Percentiles rank a stretch among this genome's conserved stretches.
phyloP scores from a whole-genome alignment of 139 green algal genomes.

The Asterochloris erici region DNA sequence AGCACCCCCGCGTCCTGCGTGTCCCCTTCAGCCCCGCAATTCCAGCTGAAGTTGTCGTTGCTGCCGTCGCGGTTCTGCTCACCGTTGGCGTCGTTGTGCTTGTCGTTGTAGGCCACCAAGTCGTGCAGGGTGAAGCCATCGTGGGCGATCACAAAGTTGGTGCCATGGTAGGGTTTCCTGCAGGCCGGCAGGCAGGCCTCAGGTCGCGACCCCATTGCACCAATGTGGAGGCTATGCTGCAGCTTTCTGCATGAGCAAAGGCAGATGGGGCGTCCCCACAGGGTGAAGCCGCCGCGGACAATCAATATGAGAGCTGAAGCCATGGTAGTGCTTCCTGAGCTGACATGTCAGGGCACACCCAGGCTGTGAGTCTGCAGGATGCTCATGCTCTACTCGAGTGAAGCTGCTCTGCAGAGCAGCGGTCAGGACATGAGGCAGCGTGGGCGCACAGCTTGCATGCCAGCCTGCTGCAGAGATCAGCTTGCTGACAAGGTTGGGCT shows the following conservation, averaged over 20 bases:
- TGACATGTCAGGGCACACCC: too few species aligned
- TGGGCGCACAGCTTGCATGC: too few species aligned
- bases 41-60: slow-evolving; percentile 99
- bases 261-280: background rate
- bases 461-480: too few species aligned
- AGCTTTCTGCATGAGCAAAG: too few species aligned
- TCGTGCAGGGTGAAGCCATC: slow-evolving; percentile 95
- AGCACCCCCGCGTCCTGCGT: slow-evolving; percentile 64
- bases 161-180: slow-evolving; percentile 83
- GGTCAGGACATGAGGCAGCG: too few species aligned
- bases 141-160: slow-evolving; percentile 97
- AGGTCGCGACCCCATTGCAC: background rate
- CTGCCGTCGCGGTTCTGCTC: slow-evolving; percentile 76
- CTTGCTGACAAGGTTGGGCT: too few species aligned
- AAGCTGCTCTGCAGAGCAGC: too few species aligned
- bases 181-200: background rate
- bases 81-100: slow-evolving; percentile 87
- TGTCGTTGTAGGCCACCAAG: slow-evolving; percentile 81
- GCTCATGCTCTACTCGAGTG: too few species aligned
- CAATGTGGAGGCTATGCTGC: too few species aligned
- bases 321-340: too few species aligned
- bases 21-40: slow-evolving; percentile 91
- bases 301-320: background rate
- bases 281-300: background rate
- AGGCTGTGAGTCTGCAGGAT: too few species aligned